Conservation (phyloP, 179 eudicot species). For the Patellifolia procumbens region DNA sequence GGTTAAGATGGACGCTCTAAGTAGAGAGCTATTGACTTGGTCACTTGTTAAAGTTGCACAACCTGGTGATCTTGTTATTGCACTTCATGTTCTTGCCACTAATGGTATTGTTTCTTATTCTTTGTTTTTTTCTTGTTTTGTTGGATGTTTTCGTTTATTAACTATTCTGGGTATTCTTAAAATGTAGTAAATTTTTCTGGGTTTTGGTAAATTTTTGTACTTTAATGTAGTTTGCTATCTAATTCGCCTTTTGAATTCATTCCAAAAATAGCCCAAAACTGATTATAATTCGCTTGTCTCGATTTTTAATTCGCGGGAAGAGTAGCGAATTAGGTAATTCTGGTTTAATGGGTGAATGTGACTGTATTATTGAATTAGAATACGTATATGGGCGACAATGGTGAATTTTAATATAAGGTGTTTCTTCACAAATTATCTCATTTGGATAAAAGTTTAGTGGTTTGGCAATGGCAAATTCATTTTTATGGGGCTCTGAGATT, state of each 20-base stretch:
- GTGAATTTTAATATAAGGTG: background rate
- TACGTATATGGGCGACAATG: background rate
- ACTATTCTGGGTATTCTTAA: conserved; percentile 10
- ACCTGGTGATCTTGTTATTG: conserved; percentile 79
- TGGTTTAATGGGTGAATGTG: background rate
- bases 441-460: too few species aligned
- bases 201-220: conserved; percentile 3
- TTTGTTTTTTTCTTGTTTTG: background rate
- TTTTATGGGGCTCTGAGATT: too few species aligned
- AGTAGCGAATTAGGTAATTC: too few species aligned
- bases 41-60: conserved; percentile 74
- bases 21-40: conserved; percentile 83
- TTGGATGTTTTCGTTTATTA: background rate
- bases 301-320: too few species aligned
- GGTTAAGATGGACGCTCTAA: conserved; percentile 56
- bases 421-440: background rate
- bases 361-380: background rate
- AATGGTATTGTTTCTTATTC: conserved; percentile 44
- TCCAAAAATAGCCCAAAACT: too few species aligned
- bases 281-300: too few species aligned
- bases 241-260: too few species aligned
- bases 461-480: background rate
- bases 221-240: too few species aligned
- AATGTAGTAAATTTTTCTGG: conserved; percentile 3
- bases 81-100: conserved; percentile 63